Base-by-base conservation (phyloP, 2,329 filamentous ascomycete species). In the Hymenoscyphus fructigenus region DNA sequence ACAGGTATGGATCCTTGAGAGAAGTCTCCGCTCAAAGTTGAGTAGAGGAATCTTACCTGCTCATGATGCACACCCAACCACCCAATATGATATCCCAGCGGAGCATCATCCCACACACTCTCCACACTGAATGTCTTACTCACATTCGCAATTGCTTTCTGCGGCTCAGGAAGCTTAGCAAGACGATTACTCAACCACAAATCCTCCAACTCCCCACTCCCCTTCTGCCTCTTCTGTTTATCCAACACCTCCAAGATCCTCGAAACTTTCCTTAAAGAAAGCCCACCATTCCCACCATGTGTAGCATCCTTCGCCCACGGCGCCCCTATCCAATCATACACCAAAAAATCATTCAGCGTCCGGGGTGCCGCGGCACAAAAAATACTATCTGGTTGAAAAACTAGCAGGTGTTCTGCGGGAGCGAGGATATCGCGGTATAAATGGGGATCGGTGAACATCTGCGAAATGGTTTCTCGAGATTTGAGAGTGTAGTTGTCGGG, bases 321-420 rank as follows among this genome's bases (percentile, higher is more conserved):
- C 1, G 73, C 74, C 2, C 74, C 74, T 41, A 75, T 69, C 74
- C 83, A 86, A 71, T 82, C 80, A 77, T 79, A 85, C 15, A 77
- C 74, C 9, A 85, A 75, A 78, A 80, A 86, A 6, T 84, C 82
- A 68, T 86, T 81, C 36, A 86, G 71, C 62, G 79, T 82, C 26
- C 68, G 75, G 10, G 77, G 76, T 5, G 82, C 81, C 71, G 85
- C 85, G 63, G 83, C 80, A 68, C 84, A 86, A 38, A 86, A 75
- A 44, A 86, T 84, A 67, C 81, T 83, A 69, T 86, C 84, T 14
- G 79, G 78, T 69, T 85, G 82, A 69, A 81, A 86, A 67, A 82
- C 80, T 55, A 87, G 76, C 14, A 86, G 74, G 79, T 82, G 84
- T 73, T 85, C 83, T 9, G 81, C 82, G 0, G 78, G 78, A 0